Conservation (phyloP, 495 filamentous ascomycete species). For the Penicillium egyptiacum region DNA sequence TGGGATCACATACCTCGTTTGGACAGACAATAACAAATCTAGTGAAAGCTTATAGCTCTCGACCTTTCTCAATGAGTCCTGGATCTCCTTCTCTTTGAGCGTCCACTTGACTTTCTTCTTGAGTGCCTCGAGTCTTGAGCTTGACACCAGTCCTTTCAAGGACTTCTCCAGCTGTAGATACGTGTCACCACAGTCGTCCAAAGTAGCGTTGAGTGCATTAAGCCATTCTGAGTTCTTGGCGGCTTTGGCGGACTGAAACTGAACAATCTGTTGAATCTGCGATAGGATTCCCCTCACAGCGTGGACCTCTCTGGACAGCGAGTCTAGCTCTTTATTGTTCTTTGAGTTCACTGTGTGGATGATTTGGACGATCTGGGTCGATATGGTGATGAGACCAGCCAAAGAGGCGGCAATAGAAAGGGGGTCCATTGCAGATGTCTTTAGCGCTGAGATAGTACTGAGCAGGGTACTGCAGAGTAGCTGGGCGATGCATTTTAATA, state of each 20-base stretch:
- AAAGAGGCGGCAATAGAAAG: background rate
- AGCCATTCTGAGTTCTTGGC: constrained; percentile 8
- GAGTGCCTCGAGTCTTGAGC: background rate
- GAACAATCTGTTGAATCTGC: background rate
- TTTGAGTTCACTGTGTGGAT: background rate
- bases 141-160: background rate
- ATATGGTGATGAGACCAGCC: background rate
- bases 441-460: background rate
- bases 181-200: constrained; percentile 6
- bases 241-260: background rate
- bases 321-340: background rate
- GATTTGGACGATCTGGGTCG: background rate
- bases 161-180: constrained; percentile 10
- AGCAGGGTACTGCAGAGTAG: background rate
- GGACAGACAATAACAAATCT: background rate
- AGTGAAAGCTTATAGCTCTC: background rate
- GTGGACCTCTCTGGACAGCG: background rate
- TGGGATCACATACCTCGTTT: background rate
- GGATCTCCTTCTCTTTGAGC: background rate
- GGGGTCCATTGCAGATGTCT: background rate
- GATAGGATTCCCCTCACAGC: background rate
- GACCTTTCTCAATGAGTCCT: background rate
- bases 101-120: background rate
- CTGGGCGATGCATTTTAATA: background rate
- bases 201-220: constrained; percentile 4